These are phyloP conservation scores for Cornus suecica DNA, from an alignment of 148 eudicot species.

Conservation along the genomic window DNA sequence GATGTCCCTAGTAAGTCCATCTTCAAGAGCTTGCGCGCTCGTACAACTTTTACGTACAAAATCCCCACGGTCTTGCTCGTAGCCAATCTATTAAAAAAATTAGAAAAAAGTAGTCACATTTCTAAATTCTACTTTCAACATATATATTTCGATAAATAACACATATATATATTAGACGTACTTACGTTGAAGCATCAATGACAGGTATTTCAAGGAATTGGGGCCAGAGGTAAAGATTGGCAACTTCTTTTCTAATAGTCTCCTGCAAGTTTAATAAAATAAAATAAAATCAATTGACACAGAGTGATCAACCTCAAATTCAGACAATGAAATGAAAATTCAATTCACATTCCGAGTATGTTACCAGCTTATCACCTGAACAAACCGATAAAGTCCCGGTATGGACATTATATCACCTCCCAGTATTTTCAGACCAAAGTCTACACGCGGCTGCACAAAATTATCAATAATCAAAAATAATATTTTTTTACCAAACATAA, in stretches of 20 bases:
- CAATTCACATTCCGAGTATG: background rate
- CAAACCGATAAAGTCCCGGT: constrained; percentile 83
- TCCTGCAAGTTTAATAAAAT: constrained; percentile 42
- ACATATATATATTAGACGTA: background rate
- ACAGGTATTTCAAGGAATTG: constrained; percentile 74
- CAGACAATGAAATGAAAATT: background rate
- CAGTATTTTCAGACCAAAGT: constrained; percentile 75
- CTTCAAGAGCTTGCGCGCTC: constrained; percentile 75
- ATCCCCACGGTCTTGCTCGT: constrained; percentile 81
- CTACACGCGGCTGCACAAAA: constrained; percentile 70
- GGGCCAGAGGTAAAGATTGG: constrained; percentile 90
- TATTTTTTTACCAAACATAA: background rate
- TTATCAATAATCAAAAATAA: background rate
- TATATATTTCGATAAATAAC: no score
- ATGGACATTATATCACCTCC: constrained; percentile 93
- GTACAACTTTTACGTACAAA: constrained; percentile 75
- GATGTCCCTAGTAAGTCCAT: constrained; percentile 85
- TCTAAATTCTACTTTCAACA: background rate
- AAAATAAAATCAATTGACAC: background rate
- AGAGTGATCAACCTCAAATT: background rate
- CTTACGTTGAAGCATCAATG: constrained; percentile 74
- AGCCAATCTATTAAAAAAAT: constrained; percentile 36
- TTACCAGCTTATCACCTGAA: constrained; percentile 53
- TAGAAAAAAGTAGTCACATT: background rate
- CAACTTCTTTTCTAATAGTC: constrained; percentile 68